Conservation (phyloP, 805 yeast genomes). For the Cephaloascus fragrans region DNA sequence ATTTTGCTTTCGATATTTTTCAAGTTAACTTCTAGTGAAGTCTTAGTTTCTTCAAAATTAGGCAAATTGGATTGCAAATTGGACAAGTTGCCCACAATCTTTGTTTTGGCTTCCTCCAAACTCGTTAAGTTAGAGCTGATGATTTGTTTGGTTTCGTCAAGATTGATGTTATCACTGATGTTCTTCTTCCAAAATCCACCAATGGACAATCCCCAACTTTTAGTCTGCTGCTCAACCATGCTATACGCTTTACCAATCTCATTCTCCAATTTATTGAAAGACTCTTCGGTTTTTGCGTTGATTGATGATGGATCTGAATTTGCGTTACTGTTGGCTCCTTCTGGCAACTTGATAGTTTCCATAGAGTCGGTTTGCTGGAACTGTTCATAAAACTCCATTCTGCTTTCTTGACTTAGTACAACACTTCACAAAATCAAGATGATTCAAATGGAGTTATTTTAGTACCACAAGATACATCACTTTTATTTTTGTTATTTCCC, state of each 20-base stretch:
- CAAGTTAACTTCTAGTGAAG: conserved; percentile 12
- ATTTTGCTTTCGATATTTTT: conserved; percentile 4
- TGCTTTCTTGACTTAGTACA: too few species aligned
- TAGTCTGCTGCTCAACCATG: conserved; percentile 30
- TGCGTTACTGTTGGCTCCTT: not conserved
- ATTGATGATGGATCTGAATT: conserved; percentile 2
- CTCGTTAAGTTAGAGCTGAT: conserved; percentile 1
- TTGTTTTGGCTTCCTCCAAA: not conserved
- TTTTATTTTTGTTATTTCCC: too few species aligned
- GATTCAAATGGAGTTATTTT: too few species aligned
- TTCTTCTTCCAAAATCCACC: conserved; percentile 20
- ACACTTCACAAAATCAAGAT: too few species aligned
- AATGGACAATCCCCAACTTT: conserved; percentile 7
- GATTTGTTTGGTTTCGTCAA: conserved; percentile 11
- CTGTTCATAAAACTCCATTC: not conserved
- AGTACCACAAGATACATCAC: too few species aligned
- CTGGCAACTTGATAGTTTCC: not conserved
- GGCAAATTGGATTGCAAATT: conserved; percentile 4
- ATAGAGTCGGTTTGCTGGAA: not conserved
- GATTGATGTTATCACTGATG: conserved; percentile 19
- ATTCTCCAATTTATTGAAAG: conserved; percentile 39
- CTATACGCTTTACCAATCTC: conserved; percentile 43
- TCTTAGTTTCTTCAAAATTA: conserved; percentile 17
- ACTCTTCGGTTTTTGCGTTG: conserved; percentile 42
- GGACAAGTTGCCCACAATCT: not conserved